Base-by-base conservation (phyloP, 768 basidiomycete genomes). In the Pulveroboletus sp. region DNA sequence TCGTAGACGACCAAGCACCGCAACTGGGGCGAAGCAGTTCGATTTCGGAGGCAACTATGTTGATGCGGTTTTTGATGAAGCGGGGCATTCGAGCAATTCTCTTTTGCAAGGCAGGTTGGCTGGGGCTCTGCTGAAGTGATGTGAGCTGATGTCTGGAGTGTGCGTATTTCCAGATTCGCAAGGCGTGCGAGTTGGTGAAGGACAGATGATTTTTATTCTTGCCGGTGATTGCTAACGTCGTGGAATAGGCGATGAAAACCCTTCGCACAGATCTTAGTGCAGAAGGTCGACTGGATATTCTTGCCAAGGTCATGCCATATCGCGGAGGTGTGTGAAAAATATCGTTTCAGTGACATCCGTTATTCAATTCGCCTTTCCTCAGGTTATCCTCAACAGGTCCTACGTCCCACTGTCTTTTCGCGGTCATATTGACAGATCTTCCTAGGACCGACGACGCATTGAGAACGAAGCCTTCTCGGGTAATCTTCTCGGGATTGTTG, bases 391-490 rank as follows among this genome's bases (percentile, higher is more conserved):
- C 80, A 77, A 50, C 76, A 85, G 68, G 88, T 60, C 38, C 17
- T 6, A 18, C 27, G 35, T 8, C 36, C 41, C 14, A 17, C 48
- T 35, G 31, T 38, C 21, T 4, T 38, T 24, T 32, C 37, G 13
- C 18, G 32, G 28, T 31, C 30, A 7, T 46, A 17, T 47, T 49
- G 46, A 52, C 28, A 37, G 11, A 45, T 40, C 10, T 32, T 15
- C 33, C 1, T 21, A 89, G 84, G 92, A 93, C 60, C 82, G 92
- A 26, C 81, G 92, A 24, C 76, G 72, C 53, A 93, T 94, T 43
- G 92, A 95, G 65, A 73, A 79, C 39, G 87, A 93, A 59, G 92
- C 93, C 5, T 95, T 95, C 61, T 81, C 83, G 1, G 90, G 91
- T 3, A 76, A 80, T 54, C 73, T 94, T 9, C 78, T 95, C 0